Percentiles rank a stretch among this genome's conserved stretches.
These are phyloP conservation scores for Jackrogersella multiformis DNA, from an alignment of 495 filamentous ascomycete genomes.

Conservation along the genomic window DNA sequence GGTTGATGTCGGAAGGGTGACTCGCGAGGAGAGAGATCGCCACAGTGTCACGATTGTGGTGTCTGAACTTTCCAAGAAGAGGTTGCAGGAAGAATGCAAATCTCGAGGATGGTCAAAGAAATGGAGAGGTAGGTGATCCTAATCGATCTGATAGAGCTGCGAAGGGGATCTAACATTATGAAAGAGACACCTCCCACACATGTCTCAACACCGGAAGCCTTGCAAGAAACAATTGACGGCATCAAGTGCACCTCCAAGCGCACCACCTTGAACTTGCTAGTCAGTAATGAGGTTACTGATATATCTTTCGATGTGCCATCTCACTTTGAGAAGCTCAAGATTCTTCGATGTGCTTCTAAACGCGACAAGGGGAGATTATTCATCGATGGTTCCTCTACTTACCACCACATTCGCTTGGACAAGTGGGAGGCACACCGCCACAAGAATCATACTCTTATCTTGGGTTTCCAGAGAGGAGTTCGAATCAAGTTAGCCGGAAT, in stretches of 20 bases:
- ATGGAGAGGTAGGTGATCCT: neutral
- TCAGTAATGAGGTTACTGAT: neutral
- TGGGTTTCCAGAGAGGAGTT: slow-evolving; percentile 2
- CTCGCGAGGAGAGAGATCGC: neutral
- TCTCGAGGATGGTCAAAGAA: slow-evolving; percentile 7
- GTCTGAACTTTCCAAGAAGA: slow-evolving; percentile 2
- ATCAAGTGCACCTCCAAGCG: neutral
- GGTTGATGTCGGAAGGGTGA: neutral
- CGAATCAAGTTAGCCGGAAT: neutral
- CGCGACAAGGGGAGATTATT: slow-evolving; percentile 3
- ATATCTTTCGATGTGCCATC: neutral
- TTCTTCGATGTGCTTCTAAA: slow-evolving; percentile 2
- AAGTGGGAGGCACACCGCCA: slow-evolving; percentile 5
- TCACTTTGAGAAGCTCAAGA: slow-evolving; percentile 3
- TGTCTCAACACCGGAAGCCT: neutral
- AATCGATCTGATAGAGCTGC: neutral
- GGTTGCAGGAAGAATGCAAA: slow-evolving; percentile 1
- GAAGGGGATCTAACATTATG: neutral
- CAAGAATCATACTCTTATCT: slow-evolving; percentile 4
- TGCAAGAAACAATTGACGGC: slow-evolving; percentile 1
- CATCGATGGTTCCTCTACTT: slow-evolving; percentile 3
- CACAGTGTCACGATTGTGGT: slow-evolving; percentile 1
- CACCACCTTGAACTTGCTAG: neutral
- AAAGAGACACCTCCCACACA: neutral
- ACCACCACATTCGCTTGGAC: neutral